These are phyloP conservation scores for Entonaema liquescens DNA, from an alignment of 495 filamentous ascomycete genomes.

Conservation along the genomic window DNA sequence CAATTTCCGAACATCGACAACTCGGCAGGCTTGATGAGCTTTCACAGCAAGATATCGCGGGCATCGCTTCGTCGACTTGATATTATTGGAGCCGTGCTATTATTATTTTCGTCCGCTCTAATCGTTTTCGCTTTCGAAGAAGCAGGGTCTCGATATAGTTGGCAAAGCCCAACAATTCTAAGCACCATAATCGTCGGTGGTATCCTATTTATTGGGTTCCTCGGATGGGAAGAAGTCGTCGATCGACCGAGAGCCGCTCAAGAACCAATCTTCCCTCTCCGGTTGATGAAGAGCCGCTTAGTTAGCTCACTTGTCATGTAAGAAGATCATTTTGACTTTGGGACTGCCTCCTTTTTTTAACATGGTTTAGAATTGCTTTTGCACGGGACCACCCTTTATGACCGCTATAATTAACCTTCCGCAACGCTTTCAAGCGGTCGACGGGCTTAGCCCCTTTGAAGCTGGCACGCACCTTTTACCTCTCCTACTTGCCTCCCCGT, in stretches of 20 bases:
- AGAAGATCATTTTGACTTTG: constrained; percentile 35
- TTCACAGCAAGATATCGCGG: constrained; percentile 16
- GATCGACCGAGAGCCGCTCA: constrained; percentile 11
- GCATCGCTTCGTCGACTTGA: constrained; percentile 39
- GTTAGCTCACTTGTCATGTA: constrained; percentile 43
- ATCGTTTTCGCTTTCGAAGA: constrained; percentile 48
- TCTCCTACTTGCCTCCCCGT: constrained; percentile 50
- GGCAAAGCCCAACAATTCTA: constrained; percentile 40
- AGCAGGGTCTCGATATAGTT: constrained; percentile 40
- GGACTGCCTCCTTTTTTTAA: constrained; percentile 15
- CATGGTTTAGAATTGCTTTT: constrained; percentile 21
- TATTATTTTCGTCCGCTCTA: constrained; percentile 38
- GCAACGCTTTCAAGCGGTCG: constrained; percentile 43
- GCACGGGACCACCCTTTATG: constrained; percentile 46
- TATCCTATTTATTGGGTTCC: constrained; percentile 37
- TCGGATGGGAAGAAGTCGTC: constrained; percentile 43
- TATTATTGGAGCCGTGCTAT: constrained; percentile 34
- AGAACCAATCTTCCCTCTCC: constrained; percentile 47
- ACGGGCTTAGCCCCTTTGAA: constrained; percentile 35
- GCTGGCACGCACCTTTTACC: constrained; percentile 52
- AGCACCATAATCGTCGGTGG: constrained; percentile 36
- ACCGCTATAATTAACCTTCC: constrained; percentile 43
- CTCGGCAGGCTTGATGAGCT: constrained; percentile 27
- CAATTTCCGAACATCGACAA: constrained; percentile 41
- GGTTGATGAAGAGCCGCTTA: constrained; percentile 41